These are phyloP conservation scores for Trichopus zeylanicus DNA, from an alignment of 116 monocot species.

Conservation along the genomic window DNA sequence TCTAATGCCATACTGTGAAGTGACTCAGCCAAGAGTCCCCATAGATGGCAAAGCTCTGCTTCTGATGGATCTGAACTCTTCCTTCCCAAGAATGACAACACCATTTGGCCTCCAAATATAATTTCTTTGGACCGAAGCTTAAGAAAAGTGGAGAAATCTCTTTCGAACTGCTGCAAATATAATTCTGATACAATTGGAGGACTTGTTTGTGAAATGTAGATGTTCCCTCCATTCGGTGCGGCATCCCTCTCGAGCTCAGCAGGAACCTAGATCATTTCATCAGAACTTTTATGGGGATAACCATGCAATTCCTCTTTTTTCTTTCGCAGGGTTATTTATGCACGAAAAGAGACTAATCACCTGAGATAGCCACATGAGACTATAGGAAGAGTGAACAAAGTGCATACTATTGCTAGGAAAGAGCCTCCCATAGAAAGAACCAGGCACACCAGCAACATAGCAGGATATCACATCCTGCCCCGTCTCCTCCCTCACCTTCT, in stretches of 20 bases:
- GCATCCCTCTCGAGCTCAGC: neutral
- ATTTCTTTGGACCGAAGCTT: conserved; percentile 11
- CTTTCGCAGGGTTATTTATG: no score
- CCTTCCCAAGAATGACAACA: conserved; percentile 6
- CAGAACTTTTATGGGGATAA: no score
- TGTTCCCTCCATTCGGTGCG: conserved; percentile 11
- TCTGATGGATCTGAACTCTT: no score
- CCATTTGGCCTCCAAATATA: conserved; percentile 6
- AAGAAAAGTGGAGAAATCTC: conserved; percentile 15
- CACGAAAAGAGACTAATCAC: neutral
- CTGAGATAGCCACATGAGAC: conserved; percentile 25
- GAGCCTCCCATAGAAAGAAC: no score
- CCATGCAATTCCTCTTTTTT: no score
- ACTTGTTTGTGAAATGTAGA: conserved; percentile 1
- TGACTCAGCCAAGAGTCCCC: no score
- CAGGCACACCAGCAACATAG: conserved; percentile 21
- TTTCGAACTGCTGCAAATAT: conserved; percentile 7
- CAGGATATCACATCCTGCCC: neutral
- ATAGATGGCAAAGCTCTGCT: no score
- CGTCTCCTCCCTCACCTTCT: neutral
- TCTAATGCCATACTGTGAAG: no score
- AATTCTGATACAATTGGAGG: neutral
- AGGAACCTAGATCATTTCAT: conserved; percentile 9
- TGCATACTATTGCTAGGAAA: conserved; percentile 17
- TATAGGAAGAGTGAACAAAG: conserved; percentile 25